Percentiles rank a stretch among this genome's conserved stretches.
phyloP scores from a whole-genome alignment of 306 rosid species.

The Castanea mollissima region DNA sequence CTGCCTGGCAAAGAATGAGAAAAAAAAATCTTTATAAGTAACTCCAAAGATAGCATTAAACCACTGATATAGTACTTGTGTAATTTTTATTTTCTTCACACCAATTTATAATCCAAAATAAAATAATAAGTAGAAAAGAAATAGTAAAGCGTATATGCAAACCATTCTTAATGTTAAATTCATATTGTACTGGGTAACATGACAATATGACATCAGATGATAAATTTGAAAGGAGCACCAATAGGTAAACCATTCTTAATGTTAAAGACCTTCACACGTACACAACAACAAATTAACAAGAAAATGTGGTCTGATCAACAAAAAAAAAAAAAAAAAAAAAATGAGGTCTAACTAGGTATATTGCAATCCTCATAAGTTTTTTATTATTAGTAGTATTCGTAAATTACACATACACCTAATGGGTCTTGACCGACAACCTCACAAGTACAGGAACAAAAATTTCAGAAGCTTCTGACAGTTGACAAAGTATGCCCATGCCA shows the following conservation, averaged over 20 bases:
- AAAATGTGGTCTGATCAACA: not conserved
- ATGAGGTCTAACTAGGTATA: not conserved
- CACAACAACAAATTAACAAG: not conserved
- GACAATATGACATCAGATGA: not conserved
- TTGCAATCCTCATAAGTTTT: not conserved
- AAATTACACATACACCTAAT: too few species aligned
- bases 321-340: not conserved
- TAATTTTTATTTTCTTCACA: not conserved
- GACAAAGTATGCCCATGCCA: too few species aligned
- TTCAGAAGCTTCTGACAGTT: too few species aligned
- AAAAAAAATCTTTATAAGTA: constrained; percentile 12
- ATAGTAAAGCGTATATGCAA: not conserved
- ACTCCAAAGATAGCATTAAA: constrained; percentile 10
- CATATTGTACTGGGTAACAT: not conserved
- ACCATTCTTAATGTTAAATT: not conserved
- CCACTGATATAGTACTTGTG: not conserved
- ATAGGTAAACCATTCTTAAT: not conserved
- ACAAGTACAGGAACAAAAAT: too few species aligned
- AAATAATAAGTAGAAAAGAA: not conserved
- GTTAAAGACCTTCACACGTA: not conserved
- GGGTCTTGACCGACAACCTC: too few species aligned
- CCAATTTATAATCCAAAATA: not conserved
- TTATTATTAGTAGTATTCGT: too few species aligned
- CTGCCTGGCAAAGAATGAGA: constrained; percentile 66
- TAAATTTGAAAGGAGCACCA: not conserved